phyloP scores from a whole-genome alignment of 768 basidiomycete species.

The Mycena venus region DNA sequence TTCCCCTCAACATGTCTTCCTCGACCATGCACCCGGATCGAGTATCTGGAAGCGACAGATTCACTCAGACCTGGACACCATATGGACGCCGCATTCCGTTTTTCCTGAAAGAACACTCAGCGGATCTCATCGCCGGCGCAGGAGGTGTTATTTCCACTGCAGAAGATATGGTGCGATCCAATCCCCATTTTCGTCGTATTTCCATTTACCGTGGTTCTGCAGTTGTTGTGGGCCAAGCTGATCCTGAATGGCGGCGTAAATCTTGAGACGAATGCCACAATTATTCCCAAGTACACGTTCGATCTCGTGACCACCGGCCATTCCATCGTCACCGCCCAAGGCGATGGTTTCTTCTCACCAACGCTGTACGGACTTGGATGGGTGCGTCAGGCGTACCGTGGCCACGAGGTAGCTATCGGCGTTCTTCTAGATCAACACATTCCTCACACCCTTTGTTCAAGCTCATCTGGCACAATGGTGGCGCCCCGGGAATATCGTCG shows the following conservation, averaged over 20 bases:
- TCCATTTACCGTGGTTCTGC: neutral
- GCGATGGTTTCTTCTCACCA: constrained; percentile 42
- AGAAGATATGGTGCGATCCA: too few relatives aligned
- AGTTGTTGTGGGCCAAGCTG: constrained; percentile 56
- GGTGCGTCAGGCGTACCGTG: constrained; percentile 52
- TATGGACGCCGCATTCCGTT: too few relatives aligned
- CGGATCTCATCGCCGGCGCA: too few relatives aligned
- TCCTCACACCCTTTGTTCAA: constrained; percentile 22
- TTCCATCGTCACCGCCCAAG: constrained; percentile 34
- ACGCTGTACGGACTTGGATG: constrained; percentile 59
- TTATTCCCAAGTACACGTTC: constrained; percentile 46
- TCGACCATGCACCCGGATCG: too few relatives aligned
- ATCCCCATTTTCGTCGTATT: too few relatives aligned
- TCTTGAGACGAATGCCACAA: constrained; percentile 41
- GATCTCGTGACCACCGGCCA: constrained; percentile 39
- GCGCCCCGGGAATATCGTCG: constrained; percentile 48
- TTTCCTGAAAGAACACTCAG: too few relatives aligned
- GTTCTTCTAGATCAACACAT: neutral
- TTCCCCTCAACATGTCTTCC: too few relatives aligned
- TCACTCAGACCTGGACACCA: too few relatives aligned
- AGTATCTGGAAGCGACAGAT: too few relatives aligned
- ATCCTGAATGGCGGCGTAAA: constrained; percentile 51
- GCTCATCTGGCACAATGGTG: constrained; percentile 51
- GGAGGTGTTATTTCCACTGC: too few relatives aligned
- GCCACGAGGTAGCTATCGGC: constrained; percentile 48